Evolutionary conservation across 2,329 filamentous ascomycete genomes (phyloP).

Genomic region (Talaromyces sp.): DNA sequence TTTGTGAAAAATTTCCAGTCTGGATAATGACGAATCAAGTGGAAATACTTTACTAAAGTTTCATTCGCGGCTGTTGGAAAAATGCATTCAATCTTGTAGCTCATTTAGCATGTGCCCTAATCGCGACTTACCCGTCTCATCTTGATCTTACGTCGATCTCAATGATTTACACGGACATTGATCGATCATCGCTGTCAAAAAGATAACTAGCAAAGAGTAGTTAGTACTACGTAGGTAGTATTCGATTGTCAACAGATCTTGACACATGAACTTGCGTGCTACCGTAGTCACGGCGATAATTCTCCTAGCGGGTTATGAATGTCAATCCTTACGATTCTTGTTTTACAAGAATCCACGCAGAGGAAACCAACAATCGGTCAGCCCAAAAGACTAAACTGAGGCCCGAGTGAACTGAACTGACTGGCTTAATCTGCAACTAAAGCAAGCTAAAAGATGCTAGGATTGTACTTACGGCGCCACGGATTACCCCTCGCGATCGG

Average conservation of each 20-base stretch:
- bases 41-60: neutral
- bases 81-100: neutral
- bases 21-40: neutral
- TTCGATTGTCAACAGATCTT: neutral
- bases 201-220: neutral
- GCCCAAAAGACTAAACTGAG: neutral
- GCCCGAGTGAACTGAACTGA: no score
- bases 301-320: neutral
- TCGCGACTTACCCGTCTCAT: neutral
- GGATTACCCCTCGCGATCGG: slow-evolving; percentile 14
- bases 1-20: neutral
- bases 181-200: slow-evolving; percentile 22
- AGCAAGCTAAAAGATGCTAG: neutral
- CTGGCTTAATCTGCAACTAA: neutral
- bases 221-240: neutral
- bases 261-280: neutral
- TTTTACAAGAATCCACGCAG: neutral
- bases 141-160: neutral
- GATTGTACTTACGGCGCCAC: neutral
- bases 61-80: neutral
- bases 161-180: neutral
- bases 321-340: neutral
- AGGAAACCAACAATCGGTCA: neutral
- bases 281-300: neutral
- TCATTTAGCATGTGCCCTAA: neutral